A percentile compares a stretch with the other conserved stretches of the same genome.
These are phyloP conservation scores for Auriculariales sp. DNA, from an alignment of 768 basidiomycete species.

Conservation along the genomic window DNA sequence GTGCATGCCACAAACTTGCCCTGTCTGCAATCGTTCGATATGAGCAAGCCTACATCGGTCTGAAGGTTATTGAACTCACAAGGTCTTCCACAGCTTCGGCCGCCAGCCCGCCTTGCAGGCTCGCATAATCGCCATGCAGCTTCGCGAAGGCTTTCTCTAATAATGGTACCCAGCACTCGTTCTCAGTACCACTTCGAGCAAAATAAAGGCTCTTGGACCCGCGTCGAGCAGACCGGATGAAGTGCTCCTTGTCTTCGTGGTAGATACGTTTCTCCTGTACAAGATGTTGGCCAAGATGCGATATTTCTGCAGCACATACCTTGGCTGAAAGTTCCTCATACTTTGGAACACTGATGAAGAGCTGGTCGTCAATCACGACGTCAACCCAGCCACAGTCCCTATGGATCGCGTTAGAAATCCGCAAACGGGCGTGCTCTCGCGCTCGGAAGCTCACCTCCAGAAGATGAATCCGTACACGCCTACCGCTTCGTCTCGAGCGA, in stretches of 20 bases:
- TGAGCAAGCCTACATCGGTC: no score
- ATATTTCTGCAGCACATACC: no score
- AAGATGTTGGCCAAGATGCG: no score
- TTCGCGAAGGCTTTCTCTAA: slow-evolving; percentile 49
- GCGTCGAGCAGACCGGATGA: slow-evolving; percentile 29
- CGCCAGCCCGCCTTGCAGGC: slow-evolving; percentile 26
- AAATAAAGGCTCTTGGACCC: slow-evolving; percentile 35
- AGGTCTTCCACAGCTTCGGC: slow-evolving; percentile 42
- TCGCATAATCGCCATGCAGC: slow-evolving; percentile 35
- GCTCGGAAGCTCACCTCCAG: no score
- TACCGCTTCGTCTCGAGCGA: no score
- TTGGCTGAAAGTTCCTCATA: slow-evolving; percentile 29
- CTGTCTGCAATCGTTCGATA: no score
- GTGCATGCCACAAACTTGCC: slow-evolving; percentile 7
- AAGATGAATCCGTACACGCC: no score
- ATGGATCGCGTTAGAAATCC: slow-evolving; percentile 46
- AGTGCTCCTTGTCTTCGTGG: slow-evolving; percentile 33
- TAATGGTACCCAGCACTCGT: slow-evolving; percentile 44
- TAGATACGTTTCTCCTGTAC: slow-evolving; percentile 27
- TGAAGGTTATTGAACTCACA: no score
- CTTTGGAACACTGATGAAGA: slow-evolving; percentile 35
- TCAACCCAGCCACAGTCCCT: slow-evolving; percentile 36
- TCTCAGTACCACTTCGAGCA: slow-evolving; percentile 20
- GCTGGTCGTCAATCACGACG: slow-evolving; percentile 40
- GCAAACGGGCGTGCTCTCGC: slow-evolving; percentile 41